Base-by-base conservation (phyloP, 2,329 filamentous ascomycete species). In the Colletotrichum euphorbiae region DNA sequence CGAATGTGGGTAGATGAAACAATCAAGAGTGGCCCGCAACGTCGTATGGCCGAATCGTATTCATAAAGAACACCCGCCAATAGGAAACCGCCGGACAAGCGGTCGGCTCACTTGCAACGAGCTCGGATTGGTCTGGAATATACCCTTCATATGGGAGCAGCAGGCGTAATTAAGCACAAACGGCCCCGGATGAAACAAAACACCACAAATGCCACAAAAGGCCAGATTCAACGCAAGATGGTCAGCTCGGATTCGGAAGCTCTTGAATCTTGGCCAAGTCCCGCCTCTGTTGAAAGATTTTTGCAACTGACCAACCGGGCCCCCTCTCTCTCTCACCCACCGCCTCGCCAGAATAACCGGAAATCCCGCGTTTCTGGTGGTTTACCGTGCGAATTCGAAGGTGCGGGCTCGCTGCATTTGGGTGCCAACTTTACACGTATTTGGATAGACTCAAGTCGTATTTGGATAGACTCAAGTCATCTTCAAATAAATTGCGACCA, bases 381-480 rank as follows among this genome's bases (percentile, higher is more conserved):
- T 28, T 28, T 8, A 28, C 28, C 28, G 28, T 28, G 28, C 28
- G 28, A 28, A 28, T 28, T 28, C 7, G 6, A 28, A 28, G 28
- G 28, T 28, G 28, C 6, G 28, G 28, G 28, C 28, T 28, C 28
- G 28, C 28, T 7, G 28, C 45, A 24, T 48, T 28, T 11, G 7
- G 28, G 19, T 28, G n/a, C 45, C 45, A 24, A 21, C 33, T 43
- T 51, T 38, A n/a, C n/a, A n/a, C n/a, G n/a, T n/a, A 61, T 62
- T 24, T 24, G 24, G 1, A 24, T 24, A 24, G 24, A 24, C 24
- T 24, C 17, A 21, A 8, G 19, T 24, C 13, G n/a, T n/a, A 61
- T 62, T 24, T 24, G 24, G 1, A 24, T 24, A 24, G 24, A 24
- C 24, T 24, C 17, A 21, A 8, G 19, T 24, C 13, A 31, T 15